phyloP scores from a whole-genome alignment of 1,139 yeast species.

The Hansenula sp. region DNA sequence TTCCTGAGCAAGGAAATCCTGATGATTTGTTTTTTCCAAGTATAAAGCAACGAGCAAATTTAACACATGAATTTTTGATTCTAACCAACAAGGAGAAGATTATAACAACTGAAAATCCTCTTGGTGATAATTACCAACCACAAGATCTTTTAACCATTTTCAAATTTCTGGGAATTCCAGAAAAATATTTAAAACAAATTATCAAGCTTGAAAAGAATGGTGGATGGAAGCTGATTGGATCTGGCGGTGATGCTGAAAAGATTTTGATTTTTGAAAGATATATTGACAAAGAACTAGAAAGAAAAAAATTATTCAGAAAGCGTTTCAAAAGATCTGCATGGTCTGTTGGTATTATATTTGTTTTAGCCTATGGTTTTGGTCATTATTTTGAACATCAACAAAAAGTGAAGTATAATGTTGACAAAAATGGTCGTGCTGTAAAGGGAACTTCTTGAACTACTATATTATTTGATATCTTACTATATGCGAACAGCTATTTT shows the following conservation, averaged over 20 bases:
- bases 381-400: conserved; percentile 5
- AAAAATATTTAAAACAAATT: conserved; percentile 27
- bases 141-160: conserved; percentile 46
- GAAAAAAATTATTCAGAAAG: conserved; percentile 6
- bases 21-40: conserved; percentile 18
- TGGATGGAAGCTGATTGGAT: conserved; percentile 46
- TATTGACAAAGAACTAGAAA: conserved; percentile 8
- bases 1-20: no score
- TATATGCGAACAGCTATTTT: not conserved
- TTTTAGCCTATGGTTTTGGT: not conserved
- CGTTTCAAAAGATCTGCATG: not conserved
- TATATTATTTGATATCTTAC: not conserved
- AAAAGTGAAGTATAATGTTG: not conserved
- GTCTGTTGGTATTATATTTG: not conserved
- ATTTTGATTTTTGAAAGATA: conserved; percentile 33
- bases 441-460: not conserved
- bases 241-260: conserved; percentile 26
- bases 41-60: conserved; percentile 8
- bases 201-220: conserved; percentile 34
- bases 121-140: conserved; percentile 32
- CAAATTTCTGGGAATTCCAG: conserved; percentile 33
- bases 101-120: conserved; percentile 35
- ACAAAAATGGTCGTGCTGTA: not conserved
- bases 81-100: conserved; percentile 39
- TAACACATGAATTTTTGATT: conserved; percentile 38